These are phyloP conservation scores for Malbranchea cinnamomea DNA, from an alignment of 2,329 filamentous ascomycete species.

Conservation along the genomic window DNA sequence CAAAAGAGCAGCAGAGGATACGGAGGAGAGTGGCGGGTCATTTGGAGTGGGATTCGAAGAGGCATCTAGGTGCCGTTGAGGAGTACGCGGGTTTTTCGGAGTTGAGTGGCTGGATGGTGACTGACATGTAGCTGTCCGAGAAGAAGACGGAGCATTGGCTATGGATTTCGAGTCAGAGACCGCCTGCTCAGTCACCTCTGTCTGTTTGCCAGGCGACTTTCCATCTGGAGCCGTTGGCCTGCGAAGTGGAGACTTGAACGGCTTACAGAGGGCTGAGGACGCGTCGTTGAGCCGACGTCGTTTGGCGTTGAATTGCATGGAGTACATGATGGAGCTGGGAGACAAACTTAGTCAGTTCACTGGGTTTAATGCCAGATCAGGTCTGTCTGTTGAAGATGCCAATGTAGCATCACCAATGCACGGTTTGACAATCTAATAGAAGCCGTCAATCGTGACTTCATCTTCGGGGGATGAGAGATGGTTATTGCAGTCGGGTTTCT, in stretches of 20 bases:
- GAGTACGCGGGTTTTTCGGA: slow-evolving; percentile 3
- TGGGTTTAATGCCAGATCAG: no score
- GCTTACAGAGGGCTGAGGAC: slow-evolving; percentile 46
- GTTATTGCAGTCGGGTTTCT: no score
- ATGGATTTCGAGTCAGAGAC: not conserved
- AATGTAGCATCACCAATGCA: no score
- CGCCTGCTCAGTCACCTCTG: no score
- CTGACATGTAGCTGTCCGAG: not conserved
- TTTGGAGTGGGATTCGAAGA: not conserved
- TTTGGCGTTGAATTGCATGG: slow-evolving; percentile 35
- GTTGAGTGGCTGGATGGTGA: slow-evolving; percentile 7
- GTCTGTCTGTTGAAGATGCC: no score
- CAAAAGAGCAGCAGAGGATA: slow-evolving; percentile 10
- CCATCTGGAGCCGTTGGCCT: slow-evolving; percentile 19
- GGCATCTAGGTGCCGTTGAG: not conserved
- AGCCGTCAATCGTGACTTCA: no score
- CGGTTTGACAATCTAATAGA: no score
- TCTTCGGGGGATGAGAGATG: no score
- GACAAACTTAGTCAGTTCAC: no score
- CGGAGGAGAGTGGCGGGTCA: slow-evolving; percentile 6
- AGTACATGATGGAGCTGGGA: no score
- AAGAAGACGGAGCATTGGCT: not conserved
- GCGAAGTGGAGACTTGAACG: slow-evolving; percentile 57
- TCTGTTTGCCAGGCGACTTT: not conserved
- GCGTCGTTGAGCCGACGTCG: slow-evolving; percentile 47